Base-by-base conservation (phyloP, 108 stramenopile species). In the Chaetoceros tenuissimus region DNA sequence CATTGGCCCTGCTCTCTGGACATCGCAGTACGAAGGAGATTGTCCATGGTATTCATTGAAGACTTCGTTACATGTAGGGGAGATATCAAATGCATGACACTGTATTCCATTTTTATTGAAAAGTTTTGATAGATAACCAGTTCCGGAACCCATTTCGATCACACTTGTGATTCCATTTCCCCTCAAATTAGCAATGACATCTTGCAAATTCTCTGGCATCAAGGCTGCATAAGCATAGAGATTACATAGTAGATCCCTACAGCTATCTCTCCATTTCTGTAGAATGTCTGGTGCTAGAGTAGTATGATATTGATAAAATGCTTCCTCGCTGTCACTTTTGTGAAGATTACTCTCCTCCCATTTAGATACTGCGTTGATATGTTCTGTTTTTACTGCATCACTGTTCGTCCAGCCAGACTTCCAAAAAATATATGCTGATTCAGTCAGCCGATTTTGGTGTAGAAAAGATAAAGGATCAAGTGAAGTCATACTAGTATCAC, bases 21-120 rank as follows among this genome's bases (percentile, higher is more conserved):
- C 75, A 25, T 28, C 22, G 16, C 17, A 29, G 52, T 70, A 79
- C 3, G 77, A 30, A 22, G 77, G 81, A 0, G 77, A 73, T 1
- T 44, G 26, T n/a, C 77, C 81, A 66, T 82, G 81, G 56, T 82
- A 82, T 58, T 76, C 77, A 47, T 82, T 82, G 24, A 34, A 28
- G 24, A 34, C 46, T 13, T 57, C 49, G 24, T 24, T 10, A 16
- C 43, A 22, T 8, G 68, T 59, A 16, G 81, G 81, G 26, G 43
- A 21, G 29, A 74, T 23, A 59, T 82, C 81, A 44, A 59, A 79
- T 1, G 81, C 77, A 46, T 51, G 31, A 3, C 76, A 72, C 24
- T 22, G 13, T 23, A 68, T 24, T 19, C 74, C 64, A 20, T 26
- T 13, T 8, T 57, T 44, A 16, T 59, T 20, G 28, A 82, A 45